These are phyloP conservation scores for Odontarrhena argentea DNA, from an alignment of 345 rosid species.

Conservation along the genomic window DNA sequence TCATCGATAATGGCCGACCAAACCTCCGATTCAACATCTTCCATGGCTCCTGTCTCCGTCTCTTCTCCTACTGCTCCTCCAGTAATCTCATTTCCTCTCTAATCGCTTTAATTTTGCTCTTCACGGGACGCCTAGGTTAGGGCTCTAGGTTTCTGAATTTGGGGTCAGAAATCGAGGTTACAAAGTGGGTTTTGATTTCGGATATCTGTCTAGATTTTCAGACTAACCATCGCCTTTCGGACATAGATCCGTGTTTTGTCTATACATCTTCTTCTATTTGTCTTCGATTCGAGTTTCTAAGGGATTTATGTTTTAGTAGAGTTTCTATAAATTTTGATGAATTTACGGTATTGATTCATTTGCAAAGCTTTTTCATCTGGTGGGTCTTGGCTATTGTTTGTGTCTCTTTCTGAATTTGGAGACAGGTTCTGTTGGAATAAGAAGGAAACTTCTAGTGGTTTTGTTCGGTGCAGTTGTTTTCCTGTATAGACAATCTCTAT, in stretches of 20 bases:
- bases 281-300: not conserved
- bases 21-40: constrained; percentile 50
- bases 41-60: constrained; percentile 47
- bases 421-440: not conserved
- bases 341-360: not conserved
- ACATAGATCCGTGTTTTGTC: constrained; percentile 33
- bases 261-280: too few relatives aligned
- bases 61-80: constrained; percentile 53
- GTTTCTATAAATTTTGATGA: not conserved
- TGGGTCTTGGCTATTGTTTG: constrained; percentile 3
- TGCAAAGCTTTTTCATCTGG: constrained; percentile 4
- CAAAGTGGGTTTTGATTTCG: not conserved
- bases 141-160: constrained; percentile 14
- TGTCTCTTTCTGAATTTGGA: not conserved
- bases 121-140: constrained; percentile 1
- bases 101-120: constrained; percentile 4
- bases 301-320: not conserved
- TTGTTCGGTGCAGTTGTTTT: constrained; percentile 4
- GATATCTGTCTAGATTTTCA: constrained; percentile 1
- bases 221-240: constrained; percentile 1
- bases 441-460: not conserved
- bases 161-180: not conserved
- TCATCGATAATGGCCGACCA: constrained; percentile 53
- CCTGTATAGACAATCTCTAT: not conserved
- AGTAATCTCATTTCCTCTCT: constrained; percentile 32